Base-by-base conservation (phyloP, 148 eudicot species). In the Rhododendron williamsianum region DNA sequence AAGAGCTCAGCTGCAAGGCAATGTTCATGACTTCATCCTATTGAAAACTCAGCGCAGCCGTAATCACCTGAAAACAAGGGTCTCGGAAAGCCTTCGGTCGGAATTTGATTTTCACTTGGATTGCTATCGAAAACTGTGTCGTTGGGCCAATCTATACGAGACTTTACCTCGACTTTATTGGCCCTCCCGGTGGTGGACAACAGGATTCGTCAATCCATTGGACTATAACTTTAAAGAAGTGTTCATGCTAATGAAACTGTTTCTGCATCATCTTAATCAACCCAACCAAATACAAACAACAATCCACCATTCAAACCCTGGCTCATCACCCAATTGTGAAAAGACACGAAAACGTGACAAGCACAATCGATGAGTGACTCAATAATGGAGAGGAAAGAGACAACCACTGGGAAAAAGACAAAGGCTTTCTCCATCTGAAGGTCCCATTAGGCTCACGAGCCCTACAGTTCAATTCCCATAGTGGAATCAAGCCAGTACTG, bases 381-480 rank as follows among this genome's bases (percentile, higher is more conserved):
- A 71, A 71, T 71, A 27, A 71, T 71, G 38, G 38, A 8, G 1
- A 12, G 18, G 76, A 71, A 71, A 30, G 76, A 77, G 51, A 77
- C 46, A 43, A 43, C 27, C 4, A 43, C 4, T 9, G 10, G 80
- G 48, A n/a, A 51, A 9, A 48, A 78, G 52, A 49, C 4, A 48
- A 46, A 77, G 80, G 81, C 58, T 48, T 78, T 48, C 56, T 49
- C 56, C 49, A 25, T 76, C 21, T 76, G 33, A n/a, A 25, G 81
- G 33, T 35, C 81, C 81, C 81, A 78, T 48, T 11, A 49, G 13
- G 35, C 9, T 78, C 81, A 78, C 81, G 81, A 78, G 81, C 33
- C 35, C 36, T 25, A 12, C 81, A 4, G 81, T 78, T 78, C 23
- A 33, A 16, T 13, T 9, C 27, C 51, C 27, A 21, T 74, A 74